Evolutionary conservation across 495 filamentous ascomycete genomes (phyloP).

Genomic region (Bacidia rubella): DNA sequence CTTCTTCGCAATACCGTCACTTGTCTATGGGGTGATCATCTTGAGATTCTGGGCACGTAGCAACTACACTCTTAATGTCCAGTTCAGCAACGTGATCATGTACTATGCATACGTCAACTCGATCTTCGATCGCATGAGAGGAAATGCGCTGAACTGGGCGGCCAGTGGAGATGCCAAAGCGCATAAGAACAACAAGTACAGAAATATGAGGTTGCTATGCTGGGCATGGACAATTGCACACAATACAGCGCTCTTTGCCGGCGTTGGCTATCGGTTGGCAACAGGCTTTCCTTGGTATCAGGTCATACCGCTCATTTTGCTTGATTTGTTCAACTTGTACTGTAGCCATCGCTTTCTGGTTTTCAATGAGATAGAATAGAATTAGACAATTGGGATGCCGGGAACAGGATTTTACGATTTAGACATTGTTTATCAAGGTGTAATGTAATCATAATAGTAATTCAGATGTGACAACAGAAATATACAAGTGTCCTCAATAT

Average conservation of each 20-base stretch:
- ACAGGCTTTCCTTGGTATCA: not conserved
- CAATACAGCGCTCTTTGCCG: constrained; percentile 10
- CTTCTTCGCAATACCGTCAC: constrained; percentile 18
- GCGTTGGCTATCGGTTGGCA: not conserved
- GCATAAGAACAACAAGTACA: constrained; percentile 19
- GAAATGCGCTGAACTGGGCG: constrained; percentile 15
- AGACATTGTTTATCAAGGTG: too few relatives aligned
- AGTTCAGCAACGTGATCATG: constrained; percentile 19
- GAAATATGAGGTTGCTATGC: constrained; percentile 20
- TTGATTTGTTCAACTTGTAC: not conserved
- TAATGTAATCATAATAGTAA: too few relatives aligned
- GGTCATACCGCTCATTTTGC: not conserved
- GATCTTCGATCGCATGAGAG: constrained; percentile 19
- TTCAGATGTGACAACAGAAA: too few relatives aligned
- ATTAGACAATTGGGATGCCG: too few relatives aligned
- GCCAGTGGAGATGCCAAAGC: constrained; percentile 17
- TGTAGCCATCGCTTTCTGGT: not conserved
- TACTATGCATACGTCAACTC: constrained; percentile 19
- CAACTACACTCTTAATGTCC: constrained; percentile 17
- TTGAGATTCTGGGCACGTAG: constrained; percentile 18
- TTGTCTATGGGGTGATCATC: constrained; percentile 15
- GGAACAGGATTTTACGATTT: too few relatives aligned
- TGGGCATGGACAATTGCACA: constrained; percentile 18
- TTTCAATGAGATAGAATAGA: not conserved
- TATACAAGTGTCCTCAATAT: too few relatives aligned